Evolutionary conservation across 1,139 yeast genomes (phyloP).

Genomic region (Sugiyamaella paludigena): DNA sequence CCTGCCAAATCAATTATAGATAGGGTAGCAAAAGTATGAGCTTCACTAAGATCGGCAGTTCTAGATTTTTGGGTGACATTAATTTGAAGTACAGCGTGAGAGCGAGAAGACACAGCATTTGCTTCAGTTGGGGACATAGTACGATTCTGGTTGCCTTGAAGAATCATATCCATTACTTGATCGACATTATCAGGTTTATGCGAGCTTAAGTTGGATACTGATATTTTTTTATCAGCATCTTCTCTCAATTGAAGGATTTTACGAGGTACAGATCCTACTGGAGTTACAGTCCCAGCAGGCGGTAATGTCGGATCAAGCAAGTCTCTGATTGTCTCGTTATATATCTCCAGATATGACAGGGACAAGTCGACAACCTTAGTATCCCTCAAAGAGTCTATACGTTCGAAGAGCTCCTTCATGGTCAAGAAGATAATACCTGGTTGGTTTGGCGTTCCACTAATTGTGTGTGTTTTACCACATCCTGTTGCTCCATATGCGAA

Average conservation of each 20-base stretch:
- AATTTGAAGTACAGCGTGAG: constrained; percentile 89
- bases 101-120: constrained; percentile 82
- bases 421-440: constrained; percentile 85
- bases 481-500: constrained; percentile 99
- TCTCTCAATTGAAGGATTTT: constrained; percentile 63
- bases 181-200: constrained; percentile 62
- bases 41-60: constrained; percentile 62
- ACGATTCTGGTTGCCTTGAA: constrained; percentile 69
- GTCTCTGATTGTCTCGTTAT: constrained; percentile 85
- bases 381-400: constrained; percentile 55
- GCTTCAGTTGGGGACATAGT: constrained; percentile 89
- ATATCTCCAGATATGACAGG: constrained; percentile 78
- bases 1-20: constrained; percentile 93
- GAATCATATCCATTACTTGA: constrained; percentile 77
- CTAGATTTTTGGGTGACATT: constrained; percentile 63
- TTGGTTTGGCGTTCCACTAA: constrained; percentile 65
- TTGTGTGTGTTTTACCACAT: constrained; percentile 95
- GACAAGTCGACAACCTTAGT: constrained; percentile 58
- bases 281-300: not conserved
- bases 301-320: constrained; percentile 52
- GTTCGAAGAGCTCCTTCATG: constrained; percentile 67
- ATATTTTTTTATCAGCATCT: constrained; percentile 62
- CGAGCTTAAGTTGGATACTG: constrained; percentile 70
- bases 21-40: constrained; percentile 72
- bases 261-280: constrained; percentile 21